Percentiles rank a stretch among this genome's conserved stretches.
Evolutionary conservation across 352 stramenopile genomes (phyloP).

Genomic region (Phytophthora sp.): DNA sequence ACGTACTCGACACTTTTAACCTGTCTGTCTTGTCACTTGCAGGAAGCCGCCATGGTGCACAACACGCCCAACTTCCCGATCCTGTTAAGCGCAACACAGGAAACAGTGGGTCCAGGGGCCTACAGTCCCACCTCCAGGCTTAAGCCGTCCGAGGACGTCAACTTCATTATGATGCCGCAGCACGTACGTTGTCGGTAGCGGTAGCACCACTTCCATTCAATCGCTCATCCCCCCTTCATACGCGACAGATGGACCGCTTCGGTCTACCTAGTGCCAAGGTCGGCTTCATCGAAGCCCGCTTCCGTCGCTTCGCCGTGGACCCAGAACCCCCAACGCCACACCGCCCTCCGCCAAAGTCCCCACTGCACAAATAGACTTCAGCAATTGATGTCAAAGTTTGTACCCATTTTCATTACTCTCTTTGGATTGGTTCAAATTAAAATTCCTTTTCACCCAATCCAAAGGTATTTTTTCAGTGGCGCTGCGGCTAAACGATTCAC

Average conservation of each 20-base stretch:
- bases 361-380: no score
- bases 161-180: constrained; percentile 78
- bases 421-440: constrained; percentile 22
- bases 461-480: constrained; percentile 22
- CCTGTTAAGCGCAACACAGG: constrained; percentile 53
- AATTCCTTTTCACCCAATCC: constrained; percentile 21
- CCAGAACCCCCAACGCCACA: constrained; percentile 35
- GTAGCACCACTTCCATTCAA: not conserved
- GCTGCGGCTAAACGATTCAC: not conserved
- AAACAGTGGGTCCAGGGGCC: constrained; percentile 55
- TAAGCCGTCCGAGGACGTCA: constrained; percentile 50
- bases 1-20: not conserved
- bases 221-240: not conserved
- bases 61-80: constrained; percentile 76
- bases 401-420: not conserved
- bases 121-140: constrained; percentile 44
- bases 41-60: constrained; percentile 77
- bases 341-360: constrained; percentile 14
- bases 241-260: constrained; percentile 59
- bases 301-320: constrained; percentile 64
- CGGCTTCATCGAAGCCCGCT: constrained; percentile 70
- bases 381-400: no score
- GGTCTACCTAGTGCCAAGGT: constrained; percentile 50
- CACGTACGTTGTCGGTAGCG: constrained; percentile 39
- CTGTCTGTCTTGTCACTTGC: not conserved